Evolutionary conservation across 805 yeast species (phyloP), one percentile per base, ranked within the genome.

Genomic region (Metschnikowia corniflorae): DNA sequence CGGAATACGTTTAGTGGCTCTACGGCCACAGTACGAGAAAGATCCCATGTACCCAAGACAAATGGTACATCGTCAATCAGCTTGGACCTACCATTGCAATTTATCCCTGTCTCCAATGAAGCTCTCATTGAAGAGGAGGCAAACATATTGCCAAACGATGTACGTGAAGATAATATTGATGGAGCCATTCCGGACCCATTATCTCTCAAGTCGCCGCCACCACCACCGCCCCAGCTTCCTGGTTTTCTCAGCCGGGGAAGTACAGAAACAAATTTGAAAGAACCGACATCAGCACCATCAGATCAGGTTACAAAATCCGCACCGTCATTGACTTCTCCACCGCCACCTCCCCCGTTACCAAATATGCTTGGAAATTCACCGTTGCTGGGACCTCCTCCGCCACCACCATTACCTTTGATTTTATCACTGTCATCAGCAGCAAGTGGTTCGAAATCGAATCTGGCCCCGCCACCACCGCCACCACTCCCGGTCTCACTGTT

Each of bases 401-500:
- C 42, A 5, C 39, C 39, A 7, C 39, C 39, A 10, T 22, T 26
- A 29, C 33, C 40, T 7, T 7, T 7, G 10, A 31, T 35, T 33
- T 21, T 35, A 9, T 6, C 33, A 4, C 25, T 26, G 29, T 7
- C 9, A n/a, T 6, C 19, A 8, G 6, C 10, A 15, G 16, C 12
- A 7, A 15, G 15, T 7, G 22, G 19, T 8, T 17, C 15, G 19
- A 6, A 6, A 21, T 13, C 4, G 3, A 21, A 19, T 7, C 19
- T 20, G 10, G 15, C 29, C 7, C 36, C 36, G 16, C 39, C 42
- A 6, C 42, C 45, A 13, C 39, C 40, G 18, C 40, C 28, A 3
- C 32, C 36, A 29, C 37, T 35, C 5, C 31, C 38, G 6, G 37
- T 40, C 6, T 37, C 46, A 15, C 42, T 39, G 2, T 31, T 31